Evolutionary conservation across 345 rosid genomes (phyloP), one percentile per base, ranked within the genome.

Genomic region (Sonneratia alba): DNA sequence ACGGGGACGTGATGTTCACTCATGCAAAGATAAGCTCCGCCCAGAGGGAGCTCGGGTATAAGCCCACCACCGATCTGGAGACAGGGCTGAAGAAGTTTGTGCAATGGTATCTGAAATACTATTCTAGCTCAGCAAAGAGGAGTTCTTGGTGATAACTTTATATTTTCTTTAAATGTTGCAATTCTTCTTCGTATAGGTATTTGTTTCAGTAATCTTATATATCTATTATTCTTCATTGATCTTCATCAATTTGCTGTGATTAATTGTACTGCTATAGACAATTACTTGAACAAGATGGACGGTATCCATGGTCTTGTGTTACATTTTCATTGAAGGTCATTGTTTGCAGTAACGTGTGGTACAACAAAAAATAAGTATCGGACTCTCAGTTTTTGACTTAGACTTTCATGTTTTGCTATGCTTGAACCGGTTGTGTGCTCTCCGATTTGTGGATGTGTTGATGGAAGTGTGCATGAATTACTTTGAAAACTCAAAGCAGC

Each of bases 21-120:
- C 88, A 85, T 0, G 89, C 95, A 0, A 86, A 89, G 47, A 87
- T 89, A 40, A 87, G 88, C 47, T 82, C 80, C 36, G 92, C 92
- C 1, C 77, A 79, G 72, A 80, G 64, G 48, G 89, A 87, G 80
- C 76, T 89, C 2, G 83, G 89, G 21, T 87, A 86, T 79, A 81
- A 81, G 79, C 95, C 92, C 0, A 37, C 79, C 11, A 82, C 85
- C 10, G 87, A 83, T 79, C 83, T 88, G 80, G 93, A 88, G 77
- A 73, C 83, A 0, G 96, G 96, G 45, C 36, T 87, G 77, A 88
- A 84, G 76, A 87, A 90, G 86, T 90, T 90, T 75, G 92, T 86
- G 76, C 82, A 79, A 72, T 87, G 96, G 96, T 91, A 88, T 34
- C 74, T 83, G 76, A 73, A 81, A 13, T 85, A 82, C 70, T 81